phyloP scores from a whole-genome alignment of 2,329 filamentous ascomycete genomes.

The Rugonectria rugulosa region DNA sequence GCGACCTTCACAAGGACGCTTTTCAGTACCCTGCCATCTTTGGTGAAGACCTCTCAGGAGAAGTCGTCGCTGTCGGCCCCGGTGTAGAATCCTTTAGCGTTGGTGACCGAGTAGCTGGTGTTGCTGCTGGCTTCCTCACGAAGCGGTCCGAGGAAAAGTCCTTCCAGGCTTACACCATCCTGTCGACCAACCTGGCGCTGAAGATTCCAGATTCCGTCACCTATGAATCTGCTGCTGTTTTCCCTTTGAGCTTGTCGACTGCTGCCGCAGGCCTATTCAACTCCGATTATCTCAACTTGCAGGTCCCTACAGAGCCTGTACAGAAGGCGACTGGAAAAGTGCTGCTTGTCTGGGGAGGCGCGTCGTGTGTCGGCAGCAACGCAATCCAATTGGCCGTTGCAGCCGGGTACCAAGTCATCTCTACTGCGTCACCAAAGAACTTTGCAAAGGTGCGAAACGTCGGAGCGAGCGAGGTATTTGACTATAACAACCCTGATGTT shows the following conservation, averaged over 20 bases:
- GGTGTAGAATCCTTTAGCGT: neutral
- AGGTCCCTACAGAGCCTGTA: neutral
- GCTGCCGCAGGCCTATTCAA: constrained; percentile 10
- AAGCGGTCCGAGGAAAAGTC: neutral
- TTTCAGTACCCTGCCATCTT: neutral
- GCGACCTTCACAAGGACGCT: neutral
- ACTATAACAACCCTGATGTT: neutral
- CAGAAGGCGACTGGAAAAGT: neutral
- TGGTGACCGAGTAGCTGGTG: neutral
- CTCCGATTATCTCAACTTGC: constrained; percentile 7
- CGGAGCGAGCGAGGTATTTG: neutral
- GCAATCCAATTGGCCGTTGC: constrained; percentile 10
- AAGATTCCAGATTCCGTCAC: neutral
- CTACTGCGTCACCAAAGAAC: neutral
- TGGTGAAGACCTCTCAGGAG: constrained; percentile 5
- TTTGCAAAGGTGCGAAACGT: neutral
- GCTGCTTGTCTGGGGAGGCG: constrained; percentile 4
- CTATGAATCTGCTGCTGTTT: constrained; percentile 2
- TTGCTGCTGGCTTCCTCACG: neutral
- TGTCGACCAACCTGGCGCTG: neutral
- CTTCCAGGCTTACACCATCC: neutral
- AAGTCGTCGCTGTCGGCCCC: neutral
- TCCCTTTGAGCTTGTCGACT: constrained; percentile 10
- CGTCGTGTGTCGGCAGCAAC: constrained; percentile 1
- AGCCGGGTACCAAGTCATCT: constrained; percentile 1